Conservation (phyloP, 2,329 filamentous ascomycete genomes). For the Alternaria rosae region DNA sequence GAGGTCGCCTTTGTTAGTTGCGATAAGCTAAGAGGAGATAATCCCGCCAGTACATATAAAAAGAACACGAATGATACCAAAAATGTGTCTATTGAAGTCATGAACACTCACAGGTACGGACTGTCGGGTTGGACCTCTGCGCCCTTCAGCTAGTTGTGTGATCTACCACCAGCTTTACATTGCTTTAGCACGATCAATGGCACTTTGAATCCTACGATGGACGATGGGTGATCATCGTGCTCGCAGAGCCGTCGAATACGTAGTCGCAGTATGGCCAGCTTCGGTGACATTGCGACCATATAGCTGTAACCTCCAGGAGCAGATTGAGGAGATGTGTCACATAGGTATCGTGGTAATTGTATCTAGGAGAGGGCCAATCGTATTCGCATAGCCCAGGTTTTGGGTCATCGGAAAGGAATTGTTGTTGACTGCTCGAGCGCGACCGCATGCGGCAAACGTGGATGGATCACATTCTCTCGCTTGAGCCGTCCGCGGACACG, state of each 20-base stretch:
- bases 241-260: neutral
- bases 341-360: neutral
- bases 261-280: neutral
- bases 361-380: neutral
- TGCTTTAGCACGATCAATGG: neutral
- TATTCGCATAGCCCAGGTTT: neutral
- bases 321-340: neutral
- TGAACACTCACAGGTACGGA: too few species aligned
- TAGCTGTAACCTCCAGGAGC: neutral
- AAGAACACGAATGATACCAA: too few species aligned
- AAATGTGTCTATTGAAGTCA: too few species aligned
- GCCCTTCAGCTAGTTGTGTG: neutral
- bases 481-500: neutral
- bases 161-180: neutral
- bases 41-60: too few species aligned
- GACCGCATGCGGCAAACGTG: neutral
- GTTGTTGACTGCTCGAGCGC: neutral
- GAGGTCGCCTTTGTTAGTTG: too few species aligned
- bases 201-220: too few species aligned
- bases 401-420: neutral
- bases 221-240: neutral
- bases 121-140: too few species aligned
- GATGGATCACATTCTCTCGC: neutral
- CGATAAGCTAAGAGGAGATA: too few species aligned
- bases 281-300: neutral